phyloP scores from a whole-genome alignment of 306 rosid genomes.

The Quercus wislizeni region DNA sequence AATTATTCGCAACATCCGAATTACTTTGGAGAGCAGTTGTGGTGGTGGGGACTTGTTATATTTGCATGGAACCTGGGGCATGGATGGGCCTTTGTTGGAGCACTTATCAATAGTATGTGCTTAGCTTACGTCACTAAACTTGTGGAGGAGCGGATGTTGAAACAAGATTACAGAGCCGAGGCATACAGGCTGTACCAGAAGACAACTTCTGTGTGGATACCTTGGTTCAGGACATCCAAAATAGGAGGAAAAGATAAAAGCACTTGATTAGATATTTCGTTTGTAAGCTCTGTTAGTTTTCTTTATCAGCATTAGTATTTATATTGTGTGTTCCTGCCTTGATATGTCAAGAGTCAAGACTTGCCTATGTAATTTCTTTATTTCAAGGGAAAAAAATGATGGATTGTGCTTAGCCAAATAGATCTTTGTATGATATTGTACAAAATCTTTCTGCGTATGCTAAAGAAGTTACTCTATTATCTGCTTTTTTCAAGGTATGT shows the following conservation, averaged over 20 bases:
- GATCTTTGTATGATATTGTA: slow-evolving; percentile 29
- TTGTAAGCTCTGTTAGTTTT: neutral
- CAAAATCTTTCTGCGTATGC: slow-evolving; percentile 19
- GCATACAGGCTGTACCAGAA: slow-evolving; percentile 76
- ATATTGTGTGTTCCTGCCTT: slow-evolving; percentile 7
- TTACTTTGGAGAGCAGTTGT: slow-evolving; percentile 84
- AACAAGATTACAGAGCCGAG: slow-evolving; percentile 58
- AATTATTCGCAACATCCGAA: slow-evolving; percentile 77
- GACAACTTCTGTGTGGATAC: slow-evolving; percentile 87
- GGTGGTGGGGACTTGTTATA: slow-evolving; percentile 94
- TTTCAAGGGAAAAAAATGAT: slow-evolving; percentile 14
- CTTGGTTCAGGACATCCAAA: slow-evolving; percentile 69
- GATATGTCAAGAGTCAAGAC: neutral
- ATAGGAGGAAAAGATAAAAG: slow-evolving; percentile 52
- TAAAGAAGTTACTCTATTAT: neutral
- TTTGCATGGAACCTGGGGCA: slow-evolving; percentile 75
- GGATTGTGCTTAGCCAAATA: slow-evolving; percentile 20
- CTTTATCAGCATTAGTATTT: slow-evolving; percentile 21
- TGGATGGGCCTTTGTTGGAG: slow-evolving; percentile 67
- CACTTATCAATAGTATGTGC: slow-evolving; percentile 66
- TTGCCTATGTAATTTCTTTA: slow-evolving; percentile 21
- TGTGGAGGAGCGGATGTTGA: slow-evolving; percentile 84
- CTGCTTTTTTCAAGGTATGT: neutral
- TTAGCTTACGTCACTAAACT: slow-evolving; percentile 82
- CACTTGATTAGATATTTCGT: slow-evolving; percentile 34